A percentile compares a stretch with the other conserved stretches of the same genome.
Evolutionary conservation across 305 asterid genomes (phyloP).

Genomic region (Fraxinus sp.): DNA sequence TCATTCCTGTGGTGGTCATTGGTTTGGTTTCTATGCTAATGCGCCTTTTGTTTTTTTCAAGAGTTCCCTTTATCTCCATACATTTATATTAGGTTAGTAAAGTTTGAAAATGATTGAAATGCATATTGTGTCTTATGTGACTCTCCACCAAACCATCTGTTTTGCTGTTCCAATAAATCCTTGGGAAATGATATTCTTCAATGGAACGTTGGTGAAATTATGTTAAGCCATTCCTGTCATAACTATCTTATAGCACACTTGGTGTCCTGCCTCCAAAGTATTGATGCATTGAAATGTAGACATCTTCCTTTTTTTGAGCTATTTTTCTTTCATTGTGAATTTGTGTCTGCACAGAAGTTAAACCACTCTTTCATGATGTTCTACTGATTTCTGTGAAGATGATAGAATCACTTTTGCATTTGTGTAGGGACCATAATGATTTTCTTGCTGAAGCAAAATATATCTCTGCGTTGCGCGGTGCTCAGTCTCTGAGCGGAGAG

Average conservation of each 20-base stretch:
- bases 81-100: neutral
- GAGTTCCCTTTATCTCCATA: neutral
- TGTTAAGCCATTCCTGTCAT: neutral
- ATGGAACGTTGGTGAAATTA: neutral
- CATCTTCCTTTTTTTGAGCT: constrained; percentile 6
- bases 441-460: constrained; percentile 67
- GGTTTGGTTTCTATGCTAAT: neutral
- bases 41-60: neutral
- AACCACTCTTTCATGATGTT: neutral
- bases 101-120: neutral
- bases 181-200: neutral
- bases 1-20: neutral
- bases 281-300: neutral
- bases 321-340: constrained; percentile 5
- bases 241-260: neutral
- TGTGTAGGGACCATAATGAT: constrained; percentile 79
- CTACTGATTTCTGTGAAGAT: neutral
- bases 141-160: neutral
- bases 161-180: neutral
- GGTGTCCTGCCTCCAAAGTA: neutral
- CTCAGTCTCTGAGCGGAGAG: no score
- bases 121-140: neutral
- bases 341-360: neutral
- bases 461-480: no score
- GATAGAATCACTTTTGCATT: neutral